Evolutionary conservation across 176 grass and related monocot species (phyloP).

Genomic region (Eragrostis curvula): DNA sequence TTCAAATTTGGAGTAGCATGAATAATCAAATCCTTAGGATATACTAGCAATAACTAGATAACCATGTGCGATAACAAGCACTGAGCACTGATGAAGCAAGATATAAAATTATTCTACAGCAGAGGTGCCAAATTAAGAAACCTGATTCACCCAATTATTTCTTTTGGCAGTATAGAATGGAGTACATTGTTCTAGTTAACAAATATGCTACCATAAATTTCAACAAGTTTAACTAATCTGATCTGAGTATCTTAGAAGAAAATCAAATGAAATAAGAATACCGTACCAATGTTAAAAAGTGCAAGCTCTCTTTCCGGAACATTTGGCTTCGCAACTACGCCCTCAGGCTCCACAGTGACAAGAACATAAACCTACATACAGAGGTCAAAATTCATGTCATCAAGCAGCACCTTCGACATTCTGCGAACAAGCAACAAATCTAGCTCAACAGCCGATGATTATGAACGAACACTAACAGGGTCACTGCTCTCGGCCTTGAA

Average conservation of each 20-base stretch:
- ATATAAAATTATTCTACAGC: background rate
- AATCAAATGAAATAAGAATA: background rate
- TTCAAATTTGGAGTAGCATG: background rate
- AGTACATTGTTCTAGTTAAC: background rate
- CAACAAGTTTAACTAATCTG: background rate
- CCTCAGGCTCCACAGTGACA: slow-evolving; percentile 71
- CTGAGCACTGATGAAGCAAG: background rate
- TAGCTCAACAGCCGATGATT: background rate
- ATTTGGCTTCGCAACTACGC: slow-evolving; percentile 68
- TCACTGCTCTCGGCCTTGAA: slow-evolving; percentile 64
- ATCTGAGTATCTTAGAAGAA: background rate
- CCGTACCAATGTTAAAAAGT: slow-evolving; percentile 85
- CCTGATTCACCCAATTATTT: background rate
- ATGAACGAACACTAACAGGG: slow-evolving; percentile 41
- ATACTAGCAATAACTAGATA: slow-evolving; percentile 12
- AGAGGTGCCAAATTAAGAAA: background rate
- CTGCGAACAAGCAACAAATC: slow-evolving; percentile 2
- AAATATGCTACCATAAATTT: background rate
- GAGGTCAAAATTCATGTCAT: background rate
- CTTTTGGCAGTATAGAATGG: background rate
- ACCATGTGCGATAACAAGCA: slow-evolving; percentile 20
- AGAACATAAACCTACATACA: slow-evolving; percentile 67
- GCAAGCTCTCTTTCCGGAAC: slow-evolving; percentile 62
- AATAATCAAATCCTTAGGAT: slow-evolving; percentile 9
- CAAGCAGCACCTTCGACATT: background rate